A percentile compares a stretch with the other conserved stretches of the same genome.
Evolutionary conservation across 1,284 basidiomycete genomes (phyloP).

Genomic region (Trichosporon inkin): DNA sequence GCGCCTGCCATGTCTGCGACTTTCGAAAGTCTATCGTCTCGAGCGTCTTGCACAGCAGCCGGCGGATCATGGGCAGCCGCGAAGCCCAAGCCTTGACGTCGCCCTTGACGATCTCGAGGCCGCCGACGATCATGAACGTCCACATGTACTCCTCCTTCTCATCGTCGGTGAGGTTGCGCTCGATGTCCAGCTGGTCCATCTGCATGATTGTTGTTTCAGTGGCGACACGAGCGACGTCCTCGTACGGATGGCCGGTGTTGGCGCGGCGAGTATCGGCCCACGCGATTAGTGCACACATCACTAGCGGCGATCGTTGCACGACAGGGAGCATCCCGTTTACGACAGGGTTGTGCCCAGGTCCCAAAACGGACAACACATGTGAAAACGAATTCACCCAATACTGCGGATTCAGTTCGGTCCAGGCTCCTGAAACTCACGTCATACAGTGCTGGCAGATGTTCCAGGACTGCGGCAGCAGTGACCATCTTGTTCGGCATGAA

Average conservation of each 20-base stretch:
- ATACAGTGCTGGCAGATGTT: constrained; percentile 22
- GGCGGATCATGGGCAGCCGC: constrained; percentile 22
- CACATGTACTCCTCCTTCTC: constrained; percentile 34
- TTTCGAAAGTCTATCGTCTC: constrained; percentile 20
- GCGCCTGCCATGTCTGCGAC: constrained; percentile 23
- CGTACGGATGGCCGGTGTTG: constrained; percentile 30
- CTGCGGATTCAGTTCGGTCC: constrained; percentile 7
- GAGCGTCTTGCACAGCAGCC: constrained; percentile 18
- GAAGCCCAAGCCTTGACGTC: constrained; percentile 25
- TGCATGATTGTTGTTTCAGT: constrained; percentile 32
- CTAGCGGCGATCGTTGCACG: constrained; percentile 29
- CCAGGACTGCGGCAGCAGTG: constrained; percentile 22
- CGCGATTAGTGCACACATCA: constrained; percentile 33
- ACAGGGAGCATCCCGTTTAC: constrained; percentile 29
- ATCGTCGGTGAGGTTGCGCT: constrained; percentile 22
- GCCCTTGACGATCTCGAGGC: constrained; percentile 30
- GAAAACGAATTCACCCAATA: constrained; percentile 36
- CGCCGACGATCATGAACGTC: constrained; percentile 35
- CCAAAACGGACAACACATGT: constrained; percentile 33
- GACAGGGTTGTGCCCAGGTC: constrained; percentile 29
- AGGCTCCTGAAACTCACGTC: constrained; percentile 13
- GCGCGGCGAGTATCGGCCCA: constrained; percentile 35
- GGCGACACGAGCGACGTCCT: constrained; percentile 29
- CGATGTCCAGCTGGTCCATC: constrained; percentile 26
- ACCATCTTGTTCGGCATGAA: constrained; percentile 22